These are phyloP conservation scores for Penicillium glabrum DNA, from an alignment of 2,329 filamentous ascomycete genomes.

Conservation along the genomic window DNA sequence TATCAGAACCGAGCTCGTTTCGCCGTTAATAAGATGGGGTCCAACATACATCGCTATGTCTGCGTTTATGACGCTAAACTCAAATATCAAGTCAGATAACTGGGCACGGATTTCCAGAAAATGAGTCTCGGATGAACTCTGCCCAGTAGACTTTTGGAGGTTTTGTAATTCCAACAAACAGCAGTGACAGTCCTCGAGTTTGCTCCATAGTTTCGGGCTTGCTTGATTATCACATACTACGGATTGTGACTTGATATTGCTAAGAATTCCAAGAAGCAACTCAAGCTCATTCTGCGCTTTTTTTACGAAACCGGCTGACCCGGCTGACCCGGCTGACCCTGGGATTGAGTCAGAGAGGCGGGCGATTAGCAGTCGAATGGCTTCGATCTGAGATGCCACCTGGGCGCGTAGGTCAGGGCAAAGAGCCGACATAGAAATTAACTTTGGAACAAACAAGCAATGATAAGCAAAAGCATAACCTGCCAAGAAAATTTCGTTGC, in stretches of 20 bases:
- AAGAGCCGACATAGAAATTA: neutral
- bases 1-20: neutral
- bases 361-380: neutral
- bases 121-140: neutral
- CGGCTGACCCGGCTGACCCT: neutral
- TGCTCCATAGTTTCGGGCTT: neutral
- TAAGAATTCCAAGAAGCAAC: neutral
- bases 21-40: neutral
- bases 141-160: neutral
- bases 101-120: neutral
- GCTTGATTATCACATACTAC: neutral
- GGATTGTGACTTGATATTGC: neutral
- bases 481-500: neutral
- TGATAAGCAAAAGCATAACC: no score
- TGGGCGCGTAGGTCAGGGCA: neutral
- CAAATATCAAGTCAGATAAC: neutral
- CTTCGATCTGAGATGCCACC: neutral
- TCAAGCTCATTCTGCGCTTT: neutral
- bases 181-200: neutral
- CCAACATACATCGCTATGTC: neutral
- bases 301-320: neutral
- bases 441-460: neutral
- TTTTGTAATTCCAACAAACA: neutral
- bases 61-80: neutral
- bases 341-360: neutral